A percentile compares a stretch with the other conserved stretches of the same genome.
Evolutionary conservation across 495 filamentous ascomycete species (phyloP).

Genomic region (Aspergillus biplanus): DNA sequence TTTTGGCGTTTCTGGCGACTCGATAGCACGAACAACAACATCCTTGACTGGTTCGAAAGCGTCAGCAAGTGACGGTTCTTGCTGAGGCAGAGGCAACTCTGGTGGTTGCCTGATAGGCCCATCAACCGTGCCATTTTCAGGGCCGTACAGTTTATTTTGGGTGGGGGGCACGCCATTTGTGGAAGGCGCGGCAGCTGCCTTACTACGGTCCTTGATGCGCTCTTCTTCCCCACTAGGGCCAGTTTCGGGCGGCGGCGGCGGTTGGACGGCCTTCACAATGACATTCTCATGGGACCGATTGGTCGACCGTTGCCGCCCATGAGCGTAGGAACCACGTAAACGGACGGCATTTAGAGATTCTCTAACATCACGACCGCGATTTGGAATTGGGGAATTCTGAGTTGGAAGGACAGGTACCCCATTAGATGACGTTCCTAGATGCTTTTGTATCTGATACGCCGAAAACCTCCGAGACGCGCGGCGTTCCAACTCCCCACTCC

Average conservation of each 20-base stretch:
- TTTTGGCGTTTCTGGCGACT: constrained; percentile 42
- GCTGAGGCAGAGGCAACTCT: constrained; percentile 41
- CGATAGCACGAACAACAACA: constrained; percentile 33
- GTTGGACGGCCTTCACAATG: constrained; percentile 57
- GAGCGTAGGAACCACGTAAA: constrained; percentile 67
- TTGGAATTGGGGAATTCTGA: constrained; percentile 85
- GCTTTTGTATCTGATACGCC: constrained; percentile 92
- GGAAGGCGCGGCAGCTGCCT: constrained; percentile 40
- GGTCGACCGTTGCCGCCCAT: constrained; percentile 63
- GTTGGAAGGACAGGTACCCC: constrained; percentile 84
- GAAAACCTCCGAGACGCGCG: constrained; percentile 92
- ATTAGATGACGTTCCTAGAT: constrained; percentile 77
- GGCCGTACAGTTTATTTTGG: constrained; percentile 61
- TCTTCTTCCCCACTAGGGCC: constrained; percentile 67
- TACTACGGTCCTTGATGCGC: constrained; percentile 30
- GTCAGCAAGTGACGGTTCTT: constrained; percentile 39
- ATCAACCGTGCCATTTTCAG: constrained; percentile 33
- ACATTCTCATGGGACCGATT: constrained; percentile 61
- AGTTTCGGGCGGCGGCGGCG: constrained; percentile 49
- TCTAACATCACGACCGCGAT: constrained; percentile 82
- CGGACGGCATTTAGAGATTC: constrained; percentile 94
- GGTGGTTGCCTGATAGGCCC: constrained; percentile 27
- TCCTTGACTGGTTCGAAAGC: constrained; percentile 56
- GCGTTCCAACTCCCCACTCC: constrained; percentile 89
- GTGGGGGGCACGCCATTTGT: constrained; percentile 45